Conservation (phyloP, 805 yeast genomes). For the Schwanniomyces polymorphus region DNA sequence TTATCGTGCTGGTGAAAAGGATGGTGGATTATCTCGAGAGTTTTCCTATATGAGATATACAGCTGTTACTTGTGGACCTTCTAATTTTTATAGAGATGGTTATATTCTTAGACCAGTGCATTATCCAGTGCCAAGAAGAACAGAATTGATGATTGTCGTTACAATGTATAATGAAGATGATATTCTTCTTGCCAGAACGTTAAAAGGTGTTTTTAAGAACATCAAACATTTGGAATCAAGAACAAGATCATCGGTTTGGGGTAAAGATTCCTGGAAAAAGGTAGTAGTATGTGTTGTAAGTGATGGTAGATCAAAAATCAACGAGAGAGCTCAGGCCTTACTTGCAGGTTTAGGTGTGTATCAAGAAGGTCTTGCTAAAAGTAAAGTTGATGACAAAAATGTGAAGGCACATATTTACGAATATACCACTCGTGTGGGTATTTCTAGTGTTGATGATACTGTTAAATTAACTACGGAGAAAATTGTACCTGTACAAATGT, state of each 20-base stretch:
- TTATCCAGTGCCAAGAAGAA: slow-evolving; percentile 52
- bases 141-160: slow-evolving; percentile 61
- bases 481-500: slow-evolving; percentile 61
- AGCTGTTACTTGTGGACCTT: slow-evolving; percentile 72
- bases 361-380: slow-evolving; percentile 66
- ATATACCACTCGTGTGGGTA: slow-evolving; percentile 61
- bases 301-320: slow-evolving; percentile 67
- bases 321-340: slow-evolving; percentile 60
- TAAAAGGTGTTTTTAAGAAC: slow-evolving; percentile 65
- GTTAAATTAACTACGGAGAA: slow-evolving; percentile 52
- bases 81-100: slow-evolving; percentile 56
- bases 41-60: slow-evolving; percentile 61
- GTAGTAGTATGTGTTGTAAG: slow-evolving; percentile 62
- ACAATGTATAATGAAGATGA: slow-evolving; percentile 73
- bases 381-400: slow-evolving; percentile 56
- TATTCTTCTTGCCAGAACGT: slow-evolving; percentile 56
- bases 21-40: slow-evolving; percentile 49
- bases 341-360: slow-evolving; percentile 65
- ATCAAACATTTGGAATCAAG: slow-evolving; percentile 55
- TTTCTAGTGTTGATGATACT: slow-evolving; percentile 49
- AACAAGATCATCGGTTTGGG: slow-evolving; percentile 48
- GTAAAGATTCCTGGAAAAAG: slow-evolving; percentile 56
- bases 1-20: slow-evolving; percentile 29
- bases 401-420: slow-evolving; percentile 68
- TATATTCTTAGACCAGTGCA: slow-evolving; percentile 57